Evolutionary conservation across 2,329 filamentous ascomycete genomes (phyloP), one percentile per base, ranked within the genome.

Genomic region (Phialemonium atrogriseum): DNA sequence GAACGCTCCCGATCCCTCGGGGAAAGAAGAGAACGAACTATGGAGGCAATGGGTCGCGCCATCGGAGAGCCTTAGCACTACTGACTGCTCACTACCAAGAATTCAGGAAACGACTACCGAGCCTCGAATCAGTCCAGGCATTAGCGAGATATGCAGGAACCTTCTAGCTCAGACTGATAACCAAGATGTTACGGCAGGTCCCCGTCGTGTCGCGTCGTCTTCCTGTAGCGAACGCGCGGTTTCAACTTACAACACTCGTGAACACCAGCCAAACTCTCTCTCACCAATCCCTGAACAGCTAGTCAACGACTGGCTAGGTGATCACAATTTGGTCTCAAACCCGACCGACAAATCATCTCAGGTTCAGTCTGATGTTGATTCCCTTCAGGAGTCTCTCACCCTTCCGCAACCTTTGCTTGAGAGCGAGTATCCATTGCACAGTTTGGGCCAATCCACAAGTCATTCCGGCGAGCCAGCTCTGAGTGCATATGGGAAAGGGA

Each of bases 41-140:
- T 53, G 49, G 48, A 44, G 36, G 17, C 32, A 14, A 0, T 50
- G 45, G 29, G 35, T 50, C n/a, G 31, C 28, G n/a, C 26, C 32
- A 6, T 30, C 41, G 7, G 39, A 29, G 26, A 41, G 41, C 27
- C 29, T 27, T 12, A 11, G 27, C 19, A 35, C 14, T 23, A 45
- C 24, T 7, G 26, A 30, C 15, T 23, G 24, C 20, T 29, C 36
- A 10, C 24, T 40, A 17, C 24, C 35, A 12, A 35, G 34, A 28
- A 40, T 25, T 20, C 17, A 22, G 16, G 6, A 30, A 12, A 30
- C 32, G 10, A 4, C 23, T 8, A 20, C 30, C 9, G 15, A 6
- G 11, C 23, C 24, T 16, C 34, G 16, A 14, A 29, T 42, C 11
- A 44, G 37, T 23, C 45, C 44, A 9, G 41, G 45, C 2, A 27